Conservation (phyloP, 257 asterid species). For the Striga asiatica region DNA sequence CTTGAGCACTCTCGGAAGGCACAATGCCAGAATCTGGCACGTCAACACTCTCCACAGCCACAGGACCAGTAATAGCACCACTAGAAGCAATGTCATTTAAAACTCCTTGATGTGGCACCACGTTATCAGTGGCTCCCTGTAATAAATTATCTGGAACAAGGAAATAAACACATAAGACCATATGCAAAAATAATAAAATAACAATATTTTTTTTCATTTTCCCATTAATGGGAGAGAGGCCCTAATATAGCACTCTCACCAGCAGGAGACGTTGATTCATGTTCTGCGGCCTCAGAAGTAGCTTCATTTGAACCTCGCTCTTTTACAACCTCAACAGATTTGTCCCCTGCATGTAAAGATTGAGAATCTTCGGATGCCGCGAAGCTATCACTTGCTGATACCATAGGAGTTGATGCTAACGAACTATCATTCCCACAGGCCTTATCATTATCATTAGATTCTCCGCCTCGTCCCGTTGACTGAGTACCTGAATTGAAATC, state of each 20-base stretch:
- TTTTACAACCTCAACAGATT: conserved; percentile 18
- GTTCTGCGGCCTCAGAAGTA: no score
- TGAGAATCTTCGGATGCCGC: conserved; percentile 19
- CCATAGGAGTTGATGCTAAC: background rate
- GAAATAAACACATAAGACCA: conserved; percentile 6
- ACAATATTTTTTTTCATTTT: conserved; percentile 14
- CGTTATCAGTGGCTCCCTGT: conserved; percentile 17
- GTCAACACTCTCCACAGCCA: conserved; percentile 18
- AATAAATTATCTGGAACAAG: conserved; percentile 17
- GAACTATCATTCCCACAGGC: no score
- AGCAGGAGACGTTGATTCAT: conserved; percentile 15
- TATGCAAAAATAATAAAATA: conserved; percentile 5
- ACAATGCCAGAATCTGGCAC: conserved; percentile 19
- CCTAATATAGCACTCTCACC: conserved; percentile 17
- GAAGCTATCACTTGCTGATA: conserved; percentile 14
- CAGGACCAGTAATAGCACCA: conserved; percentile 21
- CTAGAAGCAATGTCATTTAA: background rate
- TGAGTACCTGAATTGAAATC: background rate
- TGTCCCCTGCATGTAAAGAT: conserved; percentile 4
- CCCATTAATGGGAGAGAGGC: background rate
- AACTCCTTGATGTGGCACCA: conserved; percentile 8
- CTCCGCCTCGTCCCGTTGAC: background rate
- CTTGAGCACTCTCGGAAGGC: conserved; percentile 25
- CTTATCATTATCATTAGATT: no score
- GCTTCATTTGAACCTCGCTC: no score